Evolutionary conservation across 805 yeast species (phyloP).

Genomic region (Schwanniomyces polymorphus): DNA sequence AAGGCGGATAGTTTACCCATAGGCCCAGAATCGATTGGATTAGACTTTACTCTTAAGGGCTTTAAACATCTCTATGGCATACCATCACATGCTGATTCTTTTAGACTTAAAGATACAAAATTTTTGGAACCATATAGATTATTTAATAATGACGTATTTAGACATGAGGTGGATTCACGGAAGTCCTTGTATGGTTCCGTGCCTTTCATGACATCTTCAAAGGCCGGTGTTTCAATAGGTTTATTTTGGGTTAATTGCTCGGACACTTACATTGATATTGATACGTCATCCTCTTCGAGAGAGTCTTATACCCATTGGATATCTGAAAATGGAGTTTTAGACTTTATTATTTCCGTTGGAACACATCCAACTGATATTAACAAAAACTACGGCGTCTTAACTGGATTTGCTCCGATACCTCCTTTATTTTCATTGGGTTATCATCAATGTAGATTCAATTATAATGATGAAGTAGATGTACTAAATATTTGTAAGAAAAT

Average conservation of each 20-base stretch:
- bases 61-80: conserved; percentile 81
- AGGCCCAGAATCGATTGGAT: conserved; percentile 88
- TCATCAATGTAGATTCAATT: conserved; percentile 98
- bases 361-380: conserved; percentile 56
- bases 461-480: conserved; percentile 85
- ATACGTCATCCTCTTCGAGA: conserved; percentile 34
- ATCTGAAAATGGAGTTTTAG: conserved; percentile 85
- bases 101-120: conserved; percentile 71
- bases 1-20: conserved; percentile 63
- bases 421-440: conserved; percentile 79
- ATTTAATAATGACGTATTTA: conserved; percentile 92
- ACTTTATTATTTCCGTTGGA: conserved; percentile 68
- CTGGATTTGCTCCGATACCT: conserved; percentile 77
- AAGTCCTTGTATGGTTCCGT: conserved; percentile 95
- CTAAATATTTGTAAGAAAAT: conserved; percentile 65
- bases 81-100: conserved; percentile 90
- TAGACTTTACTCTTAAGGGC: conserved; percentile 69
- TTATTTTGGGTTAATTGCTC: conserved; percentile 92
- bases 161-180: conserved; percentile 78
- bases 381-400: conserved; percentile 61
- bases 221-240: conserved; percentile 63
- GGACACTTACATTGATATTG: conserved; percentile 84
- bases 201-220: conserved; percentile 79
- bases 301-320: conserved; percentile 80
- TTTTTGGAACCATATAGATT: conserved; percentile 76